A percentile compares a stretch with the other conserved stretches of the same genome.
phyloP scores from a whole-genome alignment of 1,284 basidiomycete genomes.

The Cryptococcus floricola region DNA sequence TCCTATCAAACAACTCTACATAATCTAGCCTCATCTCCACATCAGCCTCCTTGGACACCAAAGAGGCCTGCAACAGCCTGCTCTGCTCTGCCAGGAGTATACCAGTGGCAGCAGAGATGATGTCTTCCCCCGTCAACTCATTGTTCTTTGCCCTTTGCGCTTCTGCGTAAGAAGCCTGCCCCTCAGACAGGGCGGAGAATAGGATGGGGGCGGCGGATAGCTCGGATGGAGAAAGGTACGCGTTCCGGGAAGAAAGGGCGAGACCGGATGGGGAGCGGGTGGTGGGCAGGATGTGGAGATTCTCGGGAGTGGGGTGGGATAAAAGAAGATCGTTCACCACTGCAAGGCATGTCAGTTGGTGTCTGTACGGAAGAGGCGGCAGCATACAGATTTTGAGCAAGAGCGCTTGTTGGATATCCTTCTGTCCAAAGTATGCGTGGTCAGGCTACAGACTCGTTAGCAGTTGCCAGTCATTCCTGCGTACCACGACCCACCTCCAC shows the following conservation, averaged over 20 bases:
- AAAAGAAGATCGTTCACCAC: conserved; percentile 77
- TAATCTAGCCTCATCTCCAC: conserved; percentile 73
- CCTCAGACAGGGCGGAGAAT: conserved; percentile 63
- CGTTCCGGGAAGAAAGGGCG: conserved; percentile 87
- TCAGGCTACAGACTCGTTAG: conserved; percentile 62
- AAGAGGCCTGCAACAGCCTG: conserved; percentile 43
- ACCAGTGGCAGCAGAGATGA: conserved; percentile 51
- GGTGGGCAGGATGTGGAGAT: conserved; percentile 79
- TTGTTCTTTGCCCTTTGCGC: not conserved
- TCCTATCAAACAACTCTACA: conserved; percentile 79
- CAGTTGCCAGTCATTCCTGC: not conserved
- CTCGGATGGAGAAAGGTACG: conserved; percentile 69
- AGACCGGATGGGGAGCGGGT: conserved; percentile 61
- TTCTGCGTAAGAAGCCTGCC: conserved; percentile 16
- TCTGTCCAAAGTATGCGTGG: conserved; percentile 92
- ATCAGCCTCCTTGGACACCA: conserved; percentile 41
- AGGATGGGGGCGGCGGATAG: conserved; percentile 67
- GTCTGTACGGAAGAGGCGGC: not conserved
- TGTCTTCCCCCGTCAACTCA: conserved; percentile 54
- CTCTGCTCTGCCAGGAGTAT: conserved; percentile 32
- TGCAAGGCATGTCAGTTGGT: conserved; percentile 7
- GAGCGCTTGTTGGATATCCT: conserved; percentile 95
- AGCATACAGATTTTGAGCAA: conserved; percentile 65
- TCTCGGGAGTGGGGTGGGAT: conserved; percentile 64
- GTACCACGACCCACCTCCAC: conserved; percentile 61